Evolutionary conservation across 1,284 basidiomycete species (phyloP).

Genomic region (Spongispora temasekensis): DNA sequence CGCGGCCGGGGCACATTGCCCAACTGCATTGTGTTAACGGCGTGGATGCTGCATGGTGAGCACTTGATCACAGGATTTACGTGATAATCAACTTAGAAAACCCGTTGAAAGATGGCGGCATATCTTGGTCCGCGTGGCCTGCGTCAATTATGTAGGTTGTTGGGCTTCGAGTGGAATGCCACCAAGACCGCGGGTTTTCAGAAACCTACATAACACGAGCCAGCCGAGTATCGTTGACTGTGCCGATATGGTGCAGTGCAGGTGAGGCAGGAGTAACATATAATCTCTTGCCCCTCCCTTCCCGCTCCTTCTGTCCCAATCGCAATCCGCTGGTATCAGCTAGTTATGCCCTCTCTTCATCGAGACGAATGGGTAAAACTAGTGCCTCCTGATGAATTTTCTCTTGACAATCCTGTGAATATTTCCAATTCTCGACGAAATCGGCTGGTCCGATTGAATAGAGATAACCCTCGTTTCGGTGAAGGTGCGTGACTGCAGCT

Average conservation of each 20-base stretch:
- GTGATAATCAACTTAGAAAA: conserved; percentile 1
- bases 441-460: conserved; percentile 39
- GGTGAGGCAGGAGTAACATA: conserved; percentile 27
- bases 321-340: conserved; percentile 5
- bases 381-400: conserved; percentile 44
- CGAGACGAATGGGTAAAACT: conserved; percentile 34
- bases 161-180: conserved; percentile 1
- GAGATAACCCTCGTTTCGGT: conserved; percentile 19
- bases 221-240: conserved; percentile 8
- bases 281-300: conserved; percentile 16
- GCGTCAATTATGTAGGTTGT: conserved; percentile 14
- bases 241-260: conserved; percentile 21
- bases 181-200: conserved; percentile 14
- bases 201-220: conserved; percentile 11
- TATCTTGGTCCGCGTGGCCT: neutral
- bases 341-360: conserved; percentile 19
- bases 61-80: conserved; percentile 9
- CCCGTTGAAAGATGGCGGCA: conserved; percentile 5
- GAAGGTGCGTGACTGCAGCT: conserved; percentile 25
- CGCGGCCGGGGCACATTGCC: too few species aligned
- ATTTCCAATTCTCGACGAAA: conserved; percentile 35
- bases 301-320: conserved; percentile 1
- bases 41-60: conserved; percentile 31
- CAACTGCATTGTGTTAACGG: too few species aligned
- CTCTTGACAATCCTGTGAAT: conserved; percentile 45